Conservation (phyloP, 257 asterid species). For the Ehretia macrophylla region DNA sequence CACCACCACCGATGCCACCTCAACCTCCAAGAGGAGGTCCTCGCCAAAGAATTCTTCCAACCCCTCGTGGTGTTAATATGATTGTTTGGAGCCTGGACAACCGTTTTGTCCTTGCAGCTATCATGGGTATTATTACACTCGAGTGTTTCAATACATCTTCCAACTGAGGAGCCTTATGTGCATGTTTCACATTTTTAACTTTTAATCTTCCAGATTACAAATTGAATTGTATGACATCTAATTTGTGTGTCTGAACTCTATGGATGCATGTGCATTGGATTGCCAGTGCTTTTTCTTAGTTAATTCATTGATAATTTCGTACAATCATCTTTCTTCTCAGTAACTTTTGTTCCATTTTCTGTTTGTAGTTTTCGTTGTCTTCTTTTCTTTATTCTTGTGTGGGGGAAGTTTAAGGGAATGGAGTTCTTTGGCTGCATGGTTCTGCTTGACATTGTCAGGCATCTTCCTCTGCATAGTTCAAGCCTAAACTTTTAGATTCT, state of each 20-base stretch:
- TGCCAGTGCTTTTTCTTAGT: too few relatives aligned
- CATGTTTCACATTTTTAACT: neutral
- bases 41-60: conserved; percentile 95
- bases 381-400: too few relatives aligned
- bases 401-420: too few relatives aligned
- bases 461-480: conserved; percentile 13
- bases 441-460: neutral
- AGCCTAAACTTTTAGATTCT: conserved; percentile 7
- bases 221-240: neutral
- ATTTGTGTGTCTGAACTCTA: too few relatives aligned
- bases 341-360: too few relatives aligned
- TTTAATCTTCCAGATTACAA: neutral
- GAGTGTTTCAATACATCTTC: conserved; percentile 14
- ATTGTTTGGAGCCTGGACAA: conserved; percentile 97
- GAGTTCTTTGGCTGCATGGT: neutral
- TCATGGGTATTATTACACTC: conserved; percentile 70
- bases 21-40: conserved; percentile 99
- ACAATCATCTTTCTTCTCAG: too few relatives aligned
- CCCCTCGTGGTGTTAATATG: conserved; percentile 99
- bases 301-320: too few relatives aligned
- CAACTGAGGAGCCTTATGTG: neutral
- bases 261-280: too few relatives aligned
- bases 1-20: conserved; percentile 98
- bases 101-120: conserved; percentile 99
- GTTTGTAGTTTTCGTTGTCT: too few relatives aligned